Conservation (phyloP, 1,284 basidiomycete species). For the Malassezia pachydermatis region DNA sequence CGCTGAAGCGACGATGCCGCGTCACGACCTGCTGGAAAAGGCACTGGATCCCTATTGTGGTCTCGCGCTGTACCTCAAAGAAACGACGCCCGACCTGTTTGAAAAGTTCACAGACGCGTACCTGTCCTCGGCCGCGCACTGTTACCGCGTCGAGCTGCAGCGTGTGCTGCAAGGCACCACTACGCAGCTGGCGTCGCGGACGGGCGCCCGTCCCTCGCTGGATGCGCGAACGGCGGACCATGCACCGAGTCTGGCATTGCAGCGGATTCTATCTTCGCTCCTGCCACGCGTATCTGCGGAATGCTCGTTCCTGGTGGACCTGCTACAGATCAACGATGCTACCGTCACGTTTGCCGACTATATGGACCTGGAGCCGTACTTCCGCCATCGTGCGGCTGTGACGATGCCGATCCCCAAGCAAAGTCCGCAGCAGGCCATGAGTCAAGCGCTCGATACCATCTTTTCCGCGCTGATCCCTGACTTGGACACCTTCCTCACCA, state of each 20-base stretch:
- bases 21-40: conserved; percentile 55
- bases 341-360: conserved; percentile 85
- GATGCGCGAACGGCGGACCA: neutral
- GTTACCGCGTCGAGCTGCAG: conserved; percentile 36
- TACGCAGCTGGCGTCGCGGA: conserved; percentile 15
- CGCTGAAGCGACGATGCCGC: conserved; percentile 28
- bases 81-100: conserved; percentile 56
- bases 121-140: conserved; percentile 29
- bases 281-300: conserved; percentile 68
- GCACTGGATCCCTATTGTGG: conserved; percentile 80
- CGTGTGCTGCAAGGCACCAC: conserved; percentile 27
- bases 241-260: conserved; percentile 57
- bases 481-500: conserved; percentile 61
- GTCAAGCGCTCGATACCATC: conserved; percentile 73
- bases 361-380: conserved; percentile 86
- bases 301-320: conserved; percentile 77
- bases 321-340: conserved; percentile 74
- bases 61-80: conserved; percentile 81
- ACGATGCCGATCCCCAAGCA: neutral
- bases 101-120: conserved; percentile 34
- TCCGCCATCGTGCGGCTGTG: conserved; percentile 69
- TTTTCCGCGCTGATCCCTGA: conserved; percentile 83
- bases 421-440: conserved; percentile 35
- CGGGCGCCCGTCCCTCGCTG: neutral
- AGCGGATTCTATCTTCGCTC: conserved; percentile 64